Conservation (phyloP, 2,329 filamentous ascomycete genomes). For the Colletotrichum liriopes region DNA sequence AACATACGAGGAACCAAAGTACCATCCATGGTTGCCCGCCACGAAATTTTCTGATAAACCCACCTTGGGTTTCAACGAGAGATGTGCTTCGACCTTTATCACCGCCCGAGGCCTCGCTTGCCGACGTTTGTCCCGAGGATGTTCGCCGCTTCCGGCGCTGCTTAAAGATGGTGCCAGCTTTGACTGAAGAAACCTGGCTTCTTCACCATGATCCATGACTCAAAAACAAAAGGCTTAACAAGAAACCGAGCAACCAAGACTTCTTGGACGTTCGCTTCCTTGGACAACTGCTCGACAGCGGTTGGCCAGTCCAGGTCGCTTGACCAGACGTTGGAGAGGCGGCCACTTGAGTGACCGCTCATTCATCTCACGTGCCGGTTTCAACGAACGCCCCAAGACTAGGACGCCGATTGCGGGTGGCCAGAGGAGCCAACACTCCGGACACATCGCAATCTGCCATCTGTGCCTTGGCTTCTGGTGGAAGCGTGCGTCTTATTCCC, state of each 20-base stretch:
- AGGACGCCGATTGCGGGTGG: constrained; percentile 19
- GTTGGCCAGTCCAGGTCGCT: not conserved
- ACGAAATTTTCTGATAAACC: constrained; percentile 28
- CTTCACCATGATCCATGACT: not conserved
- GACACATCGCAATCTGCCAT: constrained; percentile 19
- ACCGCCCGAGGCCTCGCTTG: constrained; percentile 26
- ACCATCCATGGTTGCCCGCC: constrained; percentile 26
- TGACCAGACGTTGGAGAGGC: not conserved
- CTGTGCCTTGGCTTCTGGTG: not conserved
- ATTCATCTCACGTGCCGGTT: not conserved
- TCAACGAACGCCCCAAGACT: not conserved
- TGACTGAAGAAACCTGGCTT: not conserved
- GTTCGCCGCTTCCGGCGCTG: constrained; percentile 21
- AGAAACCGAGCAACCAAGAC: not conserved
- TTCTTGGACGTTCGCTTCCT: not conserved
- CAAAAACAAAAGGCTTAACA: not conserved
- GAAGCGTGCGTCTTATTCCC: constrained; percentile 12
- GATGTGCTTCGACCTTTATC: constrained; percentile 25
- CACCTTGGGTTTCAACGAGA: constrained; percentile 30
- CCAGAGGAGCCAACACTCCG: constrained; percentile 10
- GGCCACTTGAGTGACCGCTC: constrained; percentile 13
- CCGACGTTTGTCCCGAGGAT: constrained; percentile 12
- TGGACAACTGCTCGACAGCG: not conserved
- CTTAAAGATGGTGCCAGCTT: not conserved
- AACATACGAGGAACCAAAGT: constrained; percentile 19